Percentiles rank a stretch among this genome's conserved stretches.
Conservation (phyloP, 139 green algal genomes). For the Tetradesmus obliquus region DNA sequence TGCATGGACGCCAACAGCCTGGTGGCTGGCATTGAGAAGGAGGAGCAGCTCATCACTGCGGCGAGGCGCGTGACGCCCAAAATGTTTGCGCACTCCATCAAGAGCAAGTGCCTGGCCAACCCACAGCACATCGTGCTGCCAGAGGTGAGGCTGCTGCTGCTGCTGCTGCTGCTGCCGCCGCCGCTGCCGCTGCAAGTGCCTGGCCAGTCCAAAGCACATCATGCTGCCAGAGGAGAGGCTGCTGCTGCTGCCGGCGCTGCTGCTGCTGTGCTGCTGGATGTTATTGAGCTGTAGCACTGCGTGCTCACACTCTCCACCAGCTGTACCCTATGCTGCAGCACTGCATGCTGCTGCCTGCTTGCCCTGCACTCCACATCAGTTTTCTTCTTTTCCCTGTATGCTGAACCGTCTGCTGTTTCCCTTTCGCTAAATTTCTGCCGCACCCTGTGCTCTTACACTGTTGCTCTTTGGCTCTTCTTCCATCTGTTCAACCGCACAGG, state of each 20-base stretch:
- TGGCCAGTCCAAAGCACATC: constrained; percentile 72
- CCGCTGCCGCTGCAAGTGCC: background rate
- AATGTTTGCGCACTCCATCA: constrained; percentile 83
- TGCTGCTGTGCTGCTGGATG: background rate
- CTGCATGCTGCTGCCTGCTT: background rate
- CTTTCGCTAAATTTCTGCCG: too few species aligned
- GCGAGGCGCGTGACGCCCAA: constrained; percentile 79
- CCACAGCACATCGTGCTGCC: constrained; percentile 89
- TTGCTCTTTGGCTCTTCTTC: background rate
- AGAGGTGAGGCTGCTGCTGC: constrained; percentile 63
- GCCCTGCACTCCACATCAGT: too few species aligned
- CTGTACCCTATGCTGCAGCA: background rate
- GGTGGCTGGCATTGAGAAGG: constrained; percentile 27
- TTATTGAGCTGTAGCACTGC: background rate
- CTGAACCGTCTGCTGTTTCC: too few species aligned
- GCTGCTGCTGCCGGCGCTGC: background rate
- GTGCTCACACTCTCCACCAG: background rate
- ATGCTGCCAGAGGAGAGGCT: constrained; percentile 86
- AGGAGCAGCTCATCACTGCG: background rate
- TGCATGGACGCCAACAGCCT: constrained; percentile 69
- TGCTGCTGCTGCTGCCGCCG: background rate
- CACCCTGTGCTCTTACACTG: background rate
- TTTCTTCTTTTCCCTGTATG: too few species aligned
- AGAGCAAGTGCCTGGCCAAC: constrained; percentile 66
- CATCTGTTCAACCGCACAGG: background rate